Evolutionary conservation across 352 stramenopile species (phyloP).

Genomic region (Phytophthora syringae): DNA sequence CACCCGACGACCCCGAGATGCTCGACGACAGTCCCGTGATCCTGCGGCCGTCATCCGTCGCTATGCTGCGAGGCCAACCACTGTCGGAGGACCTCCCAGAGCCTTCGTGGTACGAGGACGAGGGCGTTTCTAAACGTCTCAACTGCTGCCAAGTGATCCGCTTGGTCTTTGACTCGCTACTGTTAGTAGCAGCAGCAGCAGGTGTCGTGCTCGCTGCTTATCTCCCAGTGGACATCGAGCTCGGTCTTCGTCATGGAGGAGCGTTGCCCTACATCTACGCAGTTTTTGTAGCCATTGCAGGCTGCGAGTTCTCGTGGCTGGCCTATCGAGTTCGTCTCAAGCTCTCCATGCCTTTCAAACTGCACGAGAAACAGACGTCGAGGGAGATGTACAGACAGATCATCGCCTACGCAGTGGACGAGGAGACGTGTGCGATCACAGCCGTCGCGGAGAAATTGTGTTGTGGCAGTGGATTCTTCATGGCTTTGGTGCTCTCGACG

Average conservation of each 20-base stretch:
- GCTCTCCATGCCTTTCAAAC: constrained; percentile 69
- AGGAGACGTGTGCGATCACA: constrained; percentile 61
- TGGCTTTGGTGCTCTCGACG: constrained; percentile 23
- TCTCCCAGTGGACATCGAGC: constrained; percentile 39
- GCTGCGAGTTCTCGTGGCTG: constrained; percentile 68
- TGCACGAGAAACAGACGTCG: constrained; percentile 74
- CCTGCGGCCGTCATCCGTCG: constrained; percentile 46
- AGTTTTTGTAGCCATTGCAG: constrained; percentile 48
- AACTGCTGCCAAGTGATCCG: constrained; percentile 37
- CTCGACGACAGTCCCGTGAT: constrained; percentile 29
- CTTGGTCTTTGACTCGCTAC: constrained; percentile 38
- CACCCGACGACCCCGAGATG: constrained; percentile 14
- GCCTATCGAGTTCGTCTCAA: constrained; percentile 60
- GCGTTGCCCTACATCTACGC: constrained; percentile 60
- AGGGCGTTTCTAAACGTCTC: constrained; percentile 20
- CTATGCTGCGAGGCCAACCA: constrained; percentile 29
- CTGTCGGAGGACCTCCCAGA: constrained; percentile 20
- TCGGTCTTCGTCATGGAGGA: constrained; percentile 20
- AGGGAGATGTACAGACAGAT: constrained; percentile 74
- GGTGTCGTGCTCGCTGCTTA: constrained; percentile 43
- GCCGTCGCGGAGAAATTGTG: constrained; percentile 49
- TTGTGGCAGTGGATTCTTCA: constrained; percentile 36
- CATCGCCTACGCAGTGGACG: constrained; percentile 69
- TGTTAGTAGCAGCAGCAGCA: constrained; percentile 40
- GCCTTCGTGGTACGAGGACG: constrained; percentile 47